Evolutionary conservation across 805 yeast species (phyloP), one percentile per base, ranked within the genome.

Genomic region (Yarrowia sp.): DNA sequence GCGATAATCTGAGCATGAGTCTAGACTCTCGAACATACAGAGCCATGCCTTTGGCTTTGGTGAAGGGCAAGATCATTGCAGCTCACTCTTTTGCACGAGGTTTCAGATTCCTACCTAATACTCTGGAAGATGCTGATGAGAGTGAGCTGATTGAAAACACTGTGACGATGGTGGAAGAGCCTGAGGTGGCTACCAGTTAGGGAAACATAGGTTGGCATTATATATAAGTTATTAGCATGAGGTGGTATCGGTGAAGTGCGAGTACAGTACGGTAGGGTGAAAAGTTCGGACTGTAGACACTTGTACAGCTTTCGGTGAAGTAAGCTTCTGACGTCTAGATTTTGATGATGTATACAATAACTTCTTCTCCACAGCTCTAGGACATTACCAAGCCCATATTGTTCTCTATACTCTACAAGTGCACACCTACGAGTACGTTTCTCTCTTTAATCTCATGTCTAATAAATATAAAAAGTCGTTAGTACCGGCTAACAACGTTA

Each of bases 21-120:
- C 80, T 93, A 59, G 99, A 95, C 74, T 91, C 97, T 5, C 82
- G 99, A 72, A 86, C 91, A 0, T 95, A 95, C 76, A 90, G 93
- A 46, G 91, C 89, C n/a, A 80, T 95, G 43, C 98, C 99, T 1
- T 82, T 92, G 87, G 98, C 88, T 0, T 79, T 95, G 48, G 87
- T 95, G 3, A 87, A 88, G 73, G 99, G 98, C 1, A 93, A 91
- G 75, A 87, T 95, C 14, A 83, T 89, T 5, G 94, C 91, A 8
- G 94, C 65, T 8, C 65, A 49, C 19, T 63, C 55, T 5, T 48
- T 48, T 63, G 56, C 67, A 38, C 14, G 56, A 14, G 67, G 67
- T 5, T 63, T 63, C 56, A 16, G 56, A 15, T 63, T 48, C 26
- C 12, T 63, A 10, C 55, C 55, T 0, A 63, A 63, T 26, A 65